Evolutionary conservation across 441 rosid species (phyloP).

Genomic region (Syzygium syzygioides): DNA sequence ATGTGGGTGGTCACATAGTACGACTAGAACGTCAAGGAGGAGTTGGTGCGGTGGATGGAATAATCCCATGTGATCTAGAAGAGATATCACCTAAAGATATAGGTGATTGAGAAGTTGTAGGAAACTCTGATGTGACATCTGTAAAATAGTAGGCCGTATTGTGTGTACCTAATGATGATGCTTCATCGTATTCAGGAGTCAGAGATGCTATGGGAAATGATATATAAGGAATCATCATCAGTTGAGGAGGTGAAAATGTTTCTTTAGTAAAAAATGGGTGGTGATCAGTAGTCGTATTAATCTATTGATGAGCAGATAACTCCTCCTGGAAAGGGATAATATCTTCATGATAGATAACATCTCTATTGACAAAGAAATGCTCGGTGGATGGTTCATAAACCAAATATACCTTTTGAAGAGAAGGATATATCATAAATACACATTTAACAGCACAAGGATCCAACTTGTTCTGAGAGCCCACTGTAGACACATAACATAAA

Average conservation of each 20-base stretch:
- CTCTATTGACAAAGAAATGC: background rate
- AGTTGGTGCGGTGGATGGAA: background rate
- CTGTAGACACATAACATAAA: background rate
- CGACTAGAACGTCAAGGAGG: background rate
- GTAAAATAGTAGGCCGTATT: background rate
- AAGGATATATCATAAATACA: too few relatives aligned
- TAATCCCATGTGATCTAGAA: background rate
- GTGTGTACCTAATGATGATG: background rate
- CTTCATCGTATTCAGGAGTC: background rate
- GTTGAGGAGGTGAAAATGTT: background rate
- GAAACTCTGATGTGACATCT: background rate
- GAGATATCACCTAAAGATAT: background rate
- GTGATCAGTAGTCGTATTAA: background rate
- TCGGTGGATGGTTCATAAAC: background rate
- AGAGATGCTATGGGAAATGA: background rate
- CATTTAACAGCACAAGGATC: background rate
- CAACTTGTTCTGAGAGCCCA: background rate
- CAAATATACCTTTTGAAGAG: background rate
- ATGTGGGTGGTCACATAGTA: background rate
- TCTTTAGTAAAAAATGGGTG: background rate
- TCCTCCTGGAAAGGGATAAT: too few relatives aligned
- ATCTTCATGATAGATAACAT: background rate
- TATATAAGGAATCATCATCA: background rate
- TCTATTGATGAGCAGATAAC: background rate
- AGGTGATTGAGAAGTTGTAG: background rate